These are phyloP conservation scores for Fusarium vanettenii DNA, from an alignment of 2,329 filamentous ascomycete species.

Conservation along the genomic window DNA sequence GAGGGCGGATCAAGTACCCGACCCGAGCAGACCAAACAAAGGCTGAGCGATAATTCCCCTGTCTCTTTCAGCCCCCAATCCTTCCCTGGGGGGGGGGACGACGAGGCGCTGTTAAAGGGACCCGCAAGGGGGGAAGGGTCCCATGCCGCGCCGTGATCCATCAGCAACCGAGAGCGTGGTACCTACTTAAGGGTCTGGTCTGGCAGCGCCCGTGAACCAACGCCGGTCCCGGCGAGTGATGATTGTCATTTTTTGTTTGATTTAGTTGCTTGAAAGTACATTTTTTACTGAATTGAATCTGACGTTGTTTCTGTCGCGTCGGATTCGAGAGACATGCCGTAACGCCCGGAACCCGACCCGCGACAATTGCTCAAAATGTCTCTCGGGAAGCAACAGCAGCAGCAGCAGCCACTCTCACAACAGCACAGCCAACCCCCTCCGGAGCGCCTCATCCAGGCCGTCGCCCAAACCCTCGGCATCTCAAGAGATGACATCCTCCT, in stretches of 20 bases:
- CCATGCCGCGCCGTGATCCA: not conserved
- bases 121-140: not conserved
- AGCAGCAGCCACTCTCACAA: not conserved
- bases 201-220: not conserved
- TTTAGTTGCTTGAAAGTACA: no score
- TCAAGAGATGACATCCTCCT: slow-evolving; percentile 47
- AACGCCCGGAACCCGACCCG: not conserved
- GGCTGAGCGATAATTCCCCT: not conserved
- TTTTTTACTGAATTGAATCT: not conserved
- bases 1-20: not conserved
- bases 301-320: not conserved
- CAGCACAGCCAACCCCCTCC: slow-evolving; percentile 33
- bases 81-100: not conserved
- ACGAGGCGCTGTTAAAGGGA: not conserved
- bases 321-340: not conserved
- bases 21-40: not conserved
- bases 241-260: no score
- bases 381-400: not conserved
- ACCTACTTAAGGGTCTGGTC: not conserved
- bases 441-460: slow-evolving; percentile 48
- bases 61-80: not conserved
- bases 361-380: not conserved
- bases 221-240: not conserved
- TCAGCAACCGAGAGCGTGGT: not conserved
- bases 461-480: slow-evolving; percentile 53